Conservation (phyloP, 2,329 filamentous ascomycete genomes). For the Leptographium galeiforme region DNA sequence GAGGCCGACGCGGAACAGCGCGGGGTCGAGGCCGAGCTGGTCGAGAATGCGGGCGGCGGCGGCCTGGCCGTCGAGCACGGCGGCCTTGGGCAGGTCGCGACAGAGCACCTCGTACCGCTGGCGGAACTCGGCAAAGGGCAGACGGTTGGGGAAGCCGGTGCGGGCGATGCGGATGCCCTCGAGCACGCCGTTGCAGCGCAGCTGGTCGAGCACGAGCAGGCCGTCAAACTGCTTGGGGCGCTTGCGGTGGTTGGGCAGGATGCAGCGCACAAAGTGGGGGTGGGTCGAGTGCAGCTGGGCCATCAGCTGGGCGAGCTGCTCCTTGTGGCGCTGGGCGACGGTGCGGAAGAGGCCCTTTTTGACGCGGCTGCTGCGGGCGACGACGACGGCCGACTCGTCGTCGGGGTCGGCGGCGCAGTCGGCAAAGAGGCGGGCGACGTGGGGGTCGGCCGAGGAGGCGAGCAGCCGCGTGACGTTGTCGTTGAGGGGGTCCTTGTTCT, state of each 20-base stretch:
- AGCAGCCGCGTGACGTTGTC: constrained; percentile 90
- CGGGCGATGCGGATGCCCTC: constrained; percentile 95
- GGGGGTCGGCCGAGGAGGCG: constrained; percentile 66
- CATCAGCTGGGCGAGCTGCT: constrained; percentile 96
- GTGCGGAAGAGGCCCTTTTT: constrained; percentile 97
- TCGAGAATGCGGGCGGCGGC: constrained; percentile 79
- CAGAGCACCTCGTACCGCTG: constrained; percentile 94
- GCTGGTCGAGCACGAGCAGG: constrained; percentile 84
- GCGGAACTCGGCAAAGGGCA: constrained; percentile 86
- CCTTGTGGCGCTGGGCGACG: constrained; percentile 92
- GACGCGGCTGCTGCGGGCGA: constrained; percentile 59
- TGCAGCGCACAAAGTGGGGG: constrained; percentile 95
- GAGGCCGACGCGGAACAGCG: constrained; percentile 82
- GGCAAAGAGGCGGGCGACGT: constrained; percentile 71
- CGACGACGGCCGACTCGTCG: constrained; percentile 45
- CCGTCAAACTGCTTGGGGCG: constrained; percentile 84
- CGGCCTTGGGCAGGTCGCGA: constrained; percentile 20
- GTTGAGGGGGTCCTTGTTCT: constrained; percentile 97
- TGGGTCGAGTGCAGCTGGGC: constrained; percentile 86
- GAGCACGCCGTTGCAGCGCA: constrained; percentile 98
- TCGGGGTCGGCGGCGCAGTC: constrained; percentile 70
- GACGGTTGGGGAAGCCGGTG: constrained; percentile 89
- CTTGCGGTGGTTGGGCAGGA: constrained; percentile 97
- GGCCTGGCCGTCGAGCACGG: constrained; percentile 75
- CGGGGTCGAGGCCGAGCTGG: constrained; percentile 70